Conservation (phyloP, 2,329 filamentous ascomycete genomes). For the Pseudopyricularia javanii region DNA sequence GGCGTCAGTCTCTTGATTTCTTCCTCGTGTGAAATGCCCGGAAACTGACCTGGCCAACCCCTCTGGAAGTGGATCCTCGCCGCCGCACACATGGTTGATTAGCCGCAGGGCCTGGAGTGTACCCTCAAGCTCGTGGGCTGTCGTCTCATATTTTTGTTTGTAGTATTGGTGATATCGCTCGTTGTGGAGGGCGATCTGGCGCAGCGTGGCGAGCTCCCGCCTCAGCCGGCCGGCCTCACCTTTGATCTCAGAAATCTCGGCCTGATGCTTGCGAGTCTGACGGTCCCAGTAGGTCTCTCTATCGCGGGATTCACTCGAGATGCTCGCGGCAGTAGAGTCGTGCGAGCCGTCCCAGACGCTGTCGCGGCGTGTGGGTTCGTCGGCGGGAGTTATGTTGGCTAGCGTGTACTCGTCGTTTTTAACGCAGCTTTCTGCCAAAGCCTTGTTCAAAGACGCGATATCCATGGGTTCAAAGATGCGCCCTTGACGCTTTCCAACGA, state of each 20-base stretch:
- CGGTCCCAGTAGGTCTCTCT: neutral
- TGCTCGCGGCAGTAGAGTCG: neutral
- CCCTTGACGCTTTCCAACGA: neutral
- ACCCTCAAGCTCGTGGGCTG: neutral
- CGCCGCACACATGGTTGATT: neutral
- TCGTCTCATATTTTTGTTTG: neutral
- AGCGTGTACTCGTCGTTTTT: neutral
- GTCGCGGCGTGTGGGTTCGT: neutral
- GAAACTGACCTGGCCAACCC: neutral
- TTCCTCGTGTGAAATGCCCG: neutral
- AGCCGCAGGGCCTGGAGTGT: neutral
- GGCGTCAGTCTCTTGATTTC: neutral
- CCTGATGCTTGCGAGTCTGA: neutral
- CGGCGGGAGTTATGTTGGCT: neutral
- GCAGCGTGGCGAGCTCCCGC: neutral
- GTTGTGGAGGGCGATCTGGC: neutral
- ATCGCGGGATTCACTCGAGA: neutral
- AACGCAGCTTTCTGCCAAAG: neutral
- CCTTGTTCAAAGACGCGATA: neutral
- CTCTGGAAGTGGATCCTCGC: neutral
- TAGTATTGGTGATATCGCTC: neutral
- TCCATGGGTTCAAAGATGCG: neutral
- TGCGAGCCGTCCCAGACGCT: neutral
- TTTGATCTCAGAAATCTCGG: neutral
- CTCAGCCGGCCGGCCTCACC: neutral